phyloP scores from a whole-genome alignment of 202 grass and related monocot genomes.

The Cymbopogon flexuosus region DNA sequence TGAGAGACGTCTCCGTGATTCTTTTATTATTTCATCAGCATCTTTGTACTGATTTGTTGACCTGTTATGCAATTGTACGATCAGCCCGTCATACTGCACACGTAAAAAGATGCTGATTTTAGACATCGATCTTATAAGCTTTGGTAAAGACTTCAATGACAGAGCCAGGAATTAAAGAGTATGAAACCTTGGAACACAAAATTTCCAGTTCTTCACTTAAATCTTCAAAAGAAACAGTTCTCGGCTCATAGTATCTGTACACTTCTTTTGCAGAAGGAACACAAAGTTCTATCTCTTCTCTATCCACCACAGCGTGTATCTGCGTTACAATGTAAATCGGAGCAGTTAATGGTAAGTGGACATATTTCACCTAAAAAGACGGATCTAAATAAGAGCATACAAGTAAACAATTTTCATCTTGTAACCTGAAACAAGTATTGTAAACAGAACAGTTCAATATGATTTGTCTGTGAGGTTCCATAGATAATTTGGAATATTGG shows the following conservation, averaged over 20 bases:
- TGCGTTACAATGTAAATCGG: conserved; percentile 24
- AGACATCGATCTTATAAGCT: conserved; percentile 1
- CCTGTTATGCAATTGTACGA: conserved; percentile 48
- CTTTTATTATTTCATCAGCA: conserved; percentile 54
- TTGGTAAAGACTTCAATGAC: not conserved
- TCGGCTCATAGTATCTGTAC: conserved; percentile 60
- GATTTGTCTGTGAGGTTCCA: conserved; percentile 17
- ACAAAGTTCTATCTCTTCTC: conserved; percentile 61
- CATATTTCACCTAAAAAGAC: conserved; percentile 13
- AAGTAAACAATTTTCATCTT: not conserved
- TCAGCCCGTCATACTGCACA: conserved; percentile 60
- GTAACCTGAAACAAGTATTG: conserved; percentile 14
- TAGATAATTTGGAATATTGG: conserved; percentile 3
- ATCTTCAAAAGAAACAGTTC: conserved; percentile 49
- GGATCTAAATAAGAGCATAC: not conserved
- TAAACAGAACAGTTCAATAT: conserved; percentile 6
- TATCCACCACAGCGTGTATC: conserved; percentile 68
- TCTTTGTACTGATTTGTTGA: conserved; percentile 47
- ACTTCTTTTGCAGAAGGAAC: conserved; percentile 71
- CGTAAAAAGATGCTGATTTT: conserved; percentile 21
- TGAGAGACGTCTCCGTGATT: conserved; percentile 49
- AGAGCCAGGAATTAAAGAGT: conserved; percentile 14
- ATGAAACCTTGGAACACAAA: conserved; percentile 52
- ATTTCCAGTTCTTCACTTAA: conserved; percentile 44
- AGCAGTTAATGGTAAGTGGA: not conserved